These are phyloP conservation scores for Rhodomyrtus tomentosa DNA, from an alignment of 345 rosid genomes.

Conservation along the genomic window DNA sequence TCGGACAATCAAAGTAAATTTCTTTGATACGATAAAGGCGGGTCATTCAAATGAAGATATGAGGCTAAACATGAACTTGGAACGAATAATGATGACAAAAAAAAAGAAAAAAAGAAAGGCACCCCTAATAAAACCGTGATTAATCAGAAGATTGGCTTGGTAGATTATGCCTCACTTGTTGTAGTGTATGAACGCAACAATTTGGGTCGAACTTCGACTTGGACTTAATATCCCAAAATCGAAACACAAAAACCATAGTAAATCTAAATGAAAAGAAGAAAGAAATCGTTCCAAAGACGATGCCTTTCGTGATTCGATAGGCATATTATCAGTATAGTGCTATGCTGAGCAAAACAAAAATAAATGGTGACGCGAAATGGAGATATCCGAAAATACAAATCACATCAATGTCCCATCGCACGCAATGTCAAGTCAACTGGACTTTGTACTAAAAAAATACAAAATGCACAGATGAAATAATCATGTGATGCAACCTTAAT, in stretches of 20 bases:
- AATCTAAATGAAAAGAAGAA: background rate
- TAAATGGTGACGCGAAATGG: background rate
- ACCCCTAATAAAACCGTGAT: background rate
- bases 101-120: no score
- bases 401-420: background rate
- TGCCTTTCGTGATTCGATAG: background rate
- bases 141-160: rapidly evolving
- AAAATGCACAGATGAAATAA: background rate
- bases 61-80: no score
- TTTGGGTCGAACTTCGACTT: background rate
- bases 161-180: background rate
- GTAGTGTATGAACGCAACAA: background rate
- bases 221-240: background rate
- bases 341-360: background rate
- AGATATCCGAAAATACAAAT: background rate
- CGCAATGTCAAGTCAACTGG: background rate
- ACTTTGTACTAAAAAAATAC: background rate
- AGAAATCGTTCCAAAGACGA: background rate
- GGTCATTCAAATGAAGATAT: no score
- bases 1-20: no score
- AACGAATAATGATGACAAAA: no score
- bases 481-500: background rate
- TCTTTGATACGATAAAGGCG: no score
- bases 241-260: background rate
- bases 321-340: background rate